These are phyloP conservation scores for Closterium sp. DNA, from an alignment of 139 green algal species.

Conservation along the genomic window DNA sequence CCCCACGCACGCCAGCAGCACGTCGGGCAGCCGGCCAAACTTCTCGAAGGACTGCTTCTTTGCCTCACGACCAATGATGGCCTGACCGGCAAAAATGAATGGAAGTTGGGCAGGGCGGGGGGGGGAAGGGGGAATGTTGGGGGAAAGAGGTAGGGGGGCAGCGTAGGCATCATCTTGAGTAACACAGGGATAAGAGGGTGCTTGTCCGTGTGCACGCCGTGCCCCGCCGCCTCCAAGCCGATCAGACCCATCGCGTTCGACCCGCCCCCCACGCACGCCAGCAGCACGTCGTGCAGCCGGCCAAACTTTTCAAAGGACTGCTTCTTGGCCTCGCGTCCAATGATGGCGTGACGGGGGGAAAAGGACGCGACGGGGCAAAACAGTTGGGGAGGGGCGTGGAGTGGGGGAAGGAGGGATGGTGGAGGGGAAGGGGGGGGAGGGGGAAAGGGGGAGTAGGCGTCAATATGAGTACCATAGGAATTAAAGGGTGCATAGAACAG, in stretches of 20 bases:
- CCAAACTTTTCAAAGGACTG: conserved; percentile 83
- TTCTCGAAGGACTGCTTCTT: conserved; percentile 73
- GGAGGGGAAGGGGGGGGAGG: not conserved
- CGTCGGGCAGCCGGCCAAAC: conserved; percentile 84
- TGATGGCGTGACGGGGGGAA: conserved; percentile 72
- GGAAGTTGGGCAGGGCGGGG: too few relatives aligned
- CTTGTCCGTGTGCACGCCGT: conserved; percentile 82
- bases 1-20: conserved; percentile 95
- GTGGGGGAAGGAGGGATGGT: not conserved
- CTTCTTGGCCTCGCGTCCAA: conserved; percentile 74
- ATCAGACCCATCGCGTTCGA: conserved; percentile 99
- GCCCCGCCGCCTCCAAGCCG: conserved; percentile 69
- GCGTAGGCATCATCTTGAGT: conserved; percentile 85
- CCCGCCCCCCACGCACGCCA: conserved; percentile 96
- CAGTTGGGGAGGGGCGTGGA: too few relatives aligned
- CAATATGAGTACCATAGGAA: too few relatives aligned
- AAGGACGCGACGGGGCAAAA: too few relatives aligned
- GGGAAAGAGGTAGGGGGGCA: conserved; percentile 6
- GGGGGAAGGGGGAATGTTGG: too few relatives aligned
- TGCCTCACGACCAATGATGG: conserved; percentile 81
- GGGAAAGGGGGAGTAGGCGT: conserved; percentile 46
- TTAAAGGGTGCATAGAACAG: too few relatives aligned
- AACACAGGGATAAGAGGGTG: too few relatives aligned
- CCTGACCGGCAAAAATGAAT: too few relatives aligned
- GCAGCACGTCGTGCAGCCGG: conserved; percentile 85